phyloP scores from a whole-genome alignment of 768 basidiomycete genomes.

The Lenzites betulinus region DNA sequence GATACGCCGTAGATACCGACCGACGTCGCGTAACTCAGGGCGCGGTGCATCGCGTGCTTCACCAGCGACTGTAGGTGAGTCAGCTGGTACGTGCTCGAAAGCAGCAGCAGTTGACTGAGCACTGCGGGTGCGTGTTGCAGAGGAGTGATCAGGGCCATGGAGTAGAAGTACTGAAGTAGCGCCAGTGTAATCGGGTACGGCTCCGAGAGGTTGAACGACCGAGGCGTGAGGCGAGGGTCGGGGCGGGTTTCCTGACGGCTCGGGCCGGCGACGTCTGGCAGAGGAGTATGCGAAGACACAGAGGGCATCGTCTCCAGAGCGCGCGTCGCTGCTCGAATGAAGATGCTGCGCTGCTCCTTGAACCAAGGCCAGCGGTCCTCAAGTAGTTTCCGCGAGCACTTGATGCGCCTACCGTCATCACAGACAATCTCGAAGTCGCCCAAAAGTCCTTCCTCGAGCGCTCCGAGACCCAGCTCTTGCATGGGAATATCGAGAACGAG shows the following conservation, averaged over 20 bases:
- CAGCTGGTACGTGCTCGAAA: constrained; percentile 83
- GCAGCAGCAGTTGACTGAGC: constrained; percentile 80
- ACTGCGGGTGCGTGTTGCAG: constrained; percentile 91
- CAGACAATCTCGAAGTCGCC: constrained; percentile 93
- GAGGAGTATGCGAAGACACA: constrained; percentile 60
- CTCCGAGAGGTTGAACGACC: constrained; percentile 80
- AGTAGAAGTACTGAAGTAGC: constrained; percentile 92
- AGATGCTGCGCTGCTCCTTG: constrained; percentile 62
- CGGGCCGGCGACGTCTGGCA: constrained; percentile 61
- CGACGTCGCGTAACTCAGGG: constrained; percentile 79
- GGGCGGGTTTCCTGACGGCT: constrained; percentile 54
- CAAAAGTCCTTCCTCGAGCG: constrained; percentile 77
- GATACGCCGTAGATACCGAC: constrained; percentile 96
- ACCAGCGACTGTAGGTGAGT: constrained; percentile 74
- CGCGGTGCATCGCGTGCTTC: constrained; percentile 94
- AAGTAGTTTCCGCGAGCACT: constrained; percentile 81
- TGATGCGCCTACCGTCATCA: constrained; percentile 83
- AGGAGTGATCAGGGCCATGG: constrained; percentile 81
- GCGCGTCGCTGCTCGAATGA: constrained; percentile 57
- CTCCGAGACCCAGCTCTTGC: constrained; percentile 83
- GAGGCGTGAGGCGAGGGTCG: constrained; percentile 81
- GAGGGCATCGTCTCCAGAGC: constrained; percentile 60
- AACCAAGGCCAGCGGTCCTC: constrained; percentile 98
- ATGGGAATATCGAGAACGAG: constrained; percentile 65
- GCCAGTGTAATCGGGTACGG: constrained; percentile 89